phyloP scores from a whole-genome alignment of 1,284 basidiomycete species.

The Peniophora sp. region DNA sequence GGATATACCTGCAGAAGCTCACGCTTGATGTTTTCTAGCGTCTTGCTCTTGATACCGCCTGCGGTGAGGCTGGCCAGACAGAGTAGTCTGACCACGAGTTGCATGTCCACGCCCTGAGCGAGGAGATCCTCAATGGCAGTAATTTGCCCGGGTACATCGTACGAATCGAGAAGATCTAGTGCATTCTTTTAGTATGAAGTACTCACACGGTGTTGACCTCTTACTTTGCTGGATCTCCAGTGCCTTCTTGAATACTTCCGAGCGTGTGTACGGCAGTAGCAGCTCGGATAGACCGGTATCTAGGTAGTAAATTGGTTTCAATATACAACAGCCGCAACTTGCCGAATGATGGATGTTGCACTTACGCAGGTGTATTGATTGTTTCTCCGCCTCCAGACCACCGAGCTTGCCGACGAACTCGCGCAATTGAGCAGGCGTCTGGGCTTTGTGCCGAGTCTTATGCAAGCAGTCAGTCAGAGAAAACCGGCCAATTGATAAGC shows the following conservation, averaged over 20 bases:
- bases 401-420: slow-evolving; percentile 95
- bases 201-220: slow-evolving; percentile 13
- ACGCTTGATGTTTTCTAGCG: slow-evolving; percentile 82
- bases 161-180: slow-evolving; percentile 84
- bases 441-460: slow-evolving; percentile 70
- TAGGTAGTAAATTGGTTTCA: slow-evolving; percentile 28
- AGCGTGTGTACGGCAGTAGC: slow-evolving; percentile 77
- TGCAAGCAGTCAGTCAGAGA: slow-evolving; percentile 13
- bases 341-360: too few relatives aligned
- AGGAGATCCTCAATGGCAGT: slow-evolving; percentile 82
- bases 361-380: slow-evolving; percentile 81
- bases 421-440: slow-evolving; percentile 86
- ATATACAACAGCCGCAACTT: background rate
- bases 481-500: background rate
- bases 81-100: slow-evolving; percentile 70
- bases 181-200: slow-evolving; percentile 2
- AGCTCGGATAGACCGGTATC: slow-evolving; percentile 94
- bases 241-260: slow-evolving; percentile 87
- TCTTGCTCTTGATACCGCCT: slow-evolving; percentile 85
- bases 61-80: slow-evolving; percentile 81
- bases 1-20: slow-evolving; percentile 79
- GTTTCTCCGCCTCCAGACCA: slow-evolving; percentile 87
- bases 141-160: slow-evolving; percentile 73
- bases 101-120: slow-evolving; percentile 75
- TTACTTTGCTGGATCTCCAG: slow-evolving; percentile 95